A percentile compares a stretch with the other conserved stretches of the same genome.
Evolutionary conservation across 2,329 filamentous ascomycete genomes (phyloP).

Genomic region (Talaromyces sp.): DNA sequence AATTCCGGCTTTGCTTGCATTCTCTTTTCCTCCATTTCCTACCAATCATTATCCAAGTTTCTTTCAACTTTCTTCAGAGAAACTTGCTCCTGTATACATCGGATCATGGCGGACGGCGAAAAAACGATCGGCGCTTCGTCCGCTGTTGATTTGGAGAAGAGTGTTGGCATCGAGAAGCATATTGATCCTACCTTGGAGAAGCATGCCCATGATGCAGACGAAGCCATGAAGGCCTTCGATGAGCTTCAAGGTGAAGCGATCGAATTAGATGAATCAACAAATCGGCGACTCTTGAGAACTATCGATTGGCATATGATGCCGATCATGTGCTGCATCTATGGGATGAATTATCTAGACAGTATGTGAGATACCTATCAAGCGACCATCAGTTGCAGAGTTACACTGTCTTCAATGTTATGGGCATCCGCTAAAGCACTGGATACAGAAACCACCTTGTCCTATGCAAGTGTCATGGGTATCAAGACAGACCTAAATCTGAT

Average conservation of each 20-base stretch:
- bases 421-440: background rate
- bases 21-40: too few species aligned
- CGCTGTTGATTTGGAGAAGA: constrained; percentile 24
- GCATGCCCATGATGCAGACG: constrained; percentile 62
- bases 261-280: constrained; percentile 59
- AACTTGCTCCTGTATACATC: background rate
- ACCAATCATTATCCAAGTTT: background rate
- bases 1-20: background rate
- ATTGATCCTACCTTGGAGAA: constrained; percentile 46
- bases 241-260: constrained; percentile 53
- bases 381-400: background rate
- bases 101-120: constrained; percentile 37
- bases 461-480: constrained; percentile 59
- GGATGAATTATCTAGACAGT: constrained; percentile 60
- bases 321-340: constrained; percentile 61
- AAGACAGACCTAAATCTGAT: constrained; percentile 49
- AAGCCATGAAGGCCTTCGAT: constrained; percentile 61
- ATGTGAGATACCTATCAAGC: constrained; percentile 16
- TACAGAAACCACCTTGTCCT: constrained; percentile 53
- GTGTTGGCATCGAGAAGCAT: constrained; percentile 8
- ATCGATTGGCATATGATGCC: constrained; percentile 68
- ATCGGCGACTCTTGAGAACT: constrained; percentile 59
- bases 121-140: constrained; percentile 39
- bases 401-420: background rate
- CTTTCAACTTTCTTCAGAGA: background rate